phyloP scores from a whole-genome alignment of 306 rosid species.

The Quercus variabilis region DNA sequence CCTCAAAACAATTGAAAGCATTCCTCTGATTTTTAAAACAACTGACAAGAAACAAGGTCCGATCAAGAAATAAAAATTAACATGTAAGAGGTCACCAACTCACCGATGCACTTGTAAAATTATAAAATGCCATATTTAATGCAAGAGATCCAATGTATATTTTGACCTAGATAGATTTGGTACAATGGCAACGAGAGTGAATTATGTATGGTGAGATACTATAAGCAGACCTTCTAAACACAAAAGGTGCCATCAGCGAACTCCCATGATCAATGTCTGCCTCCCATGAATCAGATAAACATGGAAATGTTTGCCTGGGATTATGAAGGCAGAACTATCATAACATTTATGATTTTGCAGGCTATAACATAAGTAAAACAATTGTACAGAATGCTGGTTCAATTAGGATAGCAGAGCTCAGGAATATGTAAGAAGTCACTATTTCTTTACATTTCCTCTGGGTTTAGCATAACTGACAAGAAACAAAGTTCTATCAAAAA shows the following conservation, averaged over 20 bases:
- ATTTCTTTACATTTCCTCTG: background rate
- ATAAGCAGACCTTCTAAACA: conserved; percentile 31
- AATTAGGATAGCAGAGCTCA: background rate
- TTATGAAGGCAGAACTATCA: conserved; percentile 25
- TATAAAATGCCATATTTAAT: background rate
- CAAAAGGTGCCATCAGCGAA: conserved; percentile 43
- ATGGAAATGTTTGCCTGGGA: conserved; percentile 37
- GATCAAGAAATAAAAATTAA: background rate
- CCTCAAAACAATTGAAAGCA: background rate
- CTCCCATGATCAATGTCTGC: conserved; percentile 27
- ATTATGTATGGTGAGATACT: conserved; percentile 25
- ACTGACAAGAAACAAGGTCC: background rate
- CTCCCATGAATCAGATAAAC: conserved; percentile 51
- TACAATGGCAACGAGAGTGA: background rate
- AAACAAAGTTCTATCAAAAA: background rate
- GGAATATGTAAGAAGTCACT: background rate
- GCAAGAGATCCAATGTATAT: background rate
- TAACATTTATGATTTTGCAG: background rate
- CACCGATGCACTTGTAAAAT: background rate
- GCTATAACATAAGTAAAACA: background rate
- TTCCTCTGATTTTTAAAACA: background rate
- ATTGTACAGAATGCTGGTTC: background rate
- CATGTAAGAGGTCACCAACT: background rate
- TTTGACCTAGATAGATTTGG: background rate
- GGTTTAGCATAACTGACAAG: background rate